Evolutionary conservation across 1,284 basidiomycete genomes (phyloP).

Genomic region (Heliocybe sulcata): DNA sequence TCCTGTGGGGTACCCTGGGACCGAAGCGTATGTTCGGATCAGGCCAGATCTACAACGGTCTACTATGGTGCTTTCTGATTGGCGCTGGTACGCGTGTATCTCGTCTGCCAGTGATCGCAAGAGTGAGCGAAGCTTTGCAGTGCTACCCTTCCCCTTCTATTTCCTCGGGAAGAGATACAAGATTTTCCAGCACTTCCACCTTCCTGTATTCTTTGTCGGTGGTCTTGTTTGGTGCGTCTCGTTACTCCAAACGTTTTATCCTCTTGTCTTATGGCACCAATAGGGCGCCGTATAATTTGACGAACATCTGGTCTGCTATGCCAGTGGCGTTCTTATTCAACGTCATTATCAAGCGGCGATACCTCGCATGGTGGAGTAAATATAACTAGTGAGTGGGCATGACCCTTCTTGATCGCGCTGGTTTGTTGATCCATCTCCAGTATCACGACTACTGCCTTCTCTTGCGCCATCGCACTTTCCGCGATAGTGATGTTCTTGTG

Average conservation of each 20-base stretch:
- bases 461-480: slow-evolving; percentile 16
- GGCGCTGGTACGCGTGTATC: slow-evolving; percentile 17
- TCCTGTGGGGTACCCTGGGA: slow-evolving; percentile 29
- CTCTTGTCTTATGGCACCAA: neutral
- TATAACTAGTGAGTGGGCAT: slow-evolving; percentile 15
- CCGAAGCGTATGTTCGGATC: slow-evolving; percentile 25
- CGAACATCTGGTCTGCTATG: slow-evolving; percentile 22
- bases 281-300: slow-evolving; percentile 30
- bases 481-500: slow-evolving; percentile 15
- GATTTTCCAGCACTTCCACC: slow-evolving; percentile 20
- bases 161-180: slow-evolving; percentile 23
- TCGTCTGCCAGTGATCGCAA: neutral
- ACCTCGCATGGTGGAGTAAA: slow-evolving; percentile 22
- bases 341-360: slow-evolving; percentile 18
- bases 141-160: slow-evolving; percentile 27
- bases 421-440: slow-evolving; percentile 4
- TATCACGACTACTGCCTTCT: slow-evolving; percentile 16
- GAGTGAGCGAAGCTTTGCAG: neutral
- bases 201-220: slow-evolving; percentile 24
- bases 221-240: slow-evolving; percentile 28
- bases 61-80: slow-evolving; percentile 29
- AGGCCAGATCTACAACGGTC: slow-evolving; percentile 15
- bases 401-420: neutral
- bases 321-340: slow-evolving; percentile 41
- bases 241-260: neutral